A percentile compares a stretch with the other conserved stretches of the same genome.
phyloP scores from a whole-genome alignment of 2,329 filamentous ascomycete genomes.

The Orbilia ellipsospora region DNA sequence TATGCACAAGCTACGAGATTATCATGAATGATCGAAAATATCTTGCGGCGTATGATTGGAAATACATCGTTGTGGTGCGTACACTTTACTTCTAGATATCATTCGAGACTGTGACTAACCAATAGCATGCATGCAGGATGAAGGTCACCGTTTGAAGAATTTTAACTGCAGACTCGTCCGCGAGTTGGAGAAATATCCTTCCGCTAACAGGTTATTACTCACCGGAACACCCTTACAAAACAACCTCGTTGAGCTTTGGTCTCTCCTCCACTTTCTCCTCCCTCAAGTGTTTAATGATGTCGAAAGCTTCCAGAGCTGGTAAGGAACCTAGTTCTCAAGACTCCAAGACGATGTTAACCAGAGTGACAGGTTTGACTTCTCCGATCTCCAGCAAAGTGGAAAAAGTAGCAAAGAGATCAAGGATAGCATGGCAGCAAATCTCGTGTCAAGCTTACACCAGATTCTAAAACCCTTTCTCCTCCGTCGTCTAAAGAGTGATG shows the following conservation, averaged over 20 bases:
- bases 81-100: constrained; percentile 35
- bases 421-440: constrained; percentile 78
- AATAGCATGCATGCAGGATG: constrained; percentile 70
- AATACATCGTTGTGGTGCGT: constrained; percentile 91
- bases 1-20: constrained; percentile 96
- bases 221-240: constrained; percentile 96
- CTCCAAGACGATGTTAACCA: neutral
- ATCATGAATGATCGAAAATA: constrained; percentile 88
- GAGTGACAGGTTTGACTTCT: constrained; percentile 77
- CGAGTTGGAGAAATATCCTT: constrained; percentile 86
- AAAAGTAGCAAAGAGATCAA: constrained; percentile 81
- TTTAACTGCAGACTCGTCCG: constrained; percentile 91
- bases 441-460: constrained; percentile 88
- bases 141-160: constrained; percentile 97
- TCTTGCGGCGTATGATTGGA: constrained; percentile 87
- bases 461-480: constrained; percentile 92
- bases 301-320: constrained; percentile 90
- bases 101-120: neutral
- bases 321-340: neutral
- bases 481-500: constrained; percentile 89
- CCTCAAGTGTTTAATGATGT: constrained; percentile 93
- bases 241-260: constrained; percentile 93
- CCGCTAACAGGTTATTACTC: constrained; percentile 88
- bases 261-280: constrained; percentile 88
- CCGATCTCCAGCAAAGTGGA: constrained; percentile 84